Conservation (phyloP, 768 basidiomycete genomes). For the Suillus paluster region DNA sequence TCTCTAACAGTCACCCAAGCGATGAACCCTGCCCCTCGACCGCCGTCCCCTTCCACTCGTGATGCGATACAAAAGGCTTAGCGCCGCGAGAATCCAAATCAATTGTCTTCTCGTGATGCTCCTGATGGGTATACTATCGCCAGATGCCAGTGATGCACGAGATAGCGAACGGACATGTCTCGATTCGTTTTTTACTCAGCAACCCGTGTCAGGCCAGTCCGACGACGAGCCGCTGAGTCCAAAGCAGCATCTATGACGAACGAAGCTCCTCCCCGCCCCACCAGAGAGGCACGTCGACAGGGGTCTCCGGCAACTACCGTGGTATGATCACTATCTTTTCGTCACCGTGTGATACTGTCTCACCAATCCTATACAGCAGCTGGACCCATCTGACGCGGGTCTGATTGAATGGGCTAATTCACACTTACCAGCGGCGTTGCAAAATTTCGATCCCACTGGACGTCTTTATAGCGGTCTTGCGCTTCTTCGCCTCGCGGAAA, state of each 20-base stretch:
- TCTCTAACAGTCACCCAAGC: slow-evolving; percentile 93
- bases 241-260: slow-evolving; percentile 22
- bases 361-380: slow-evolving; percentile 21
- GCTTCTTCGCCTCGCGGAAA: slow-evolving; percentile 85
- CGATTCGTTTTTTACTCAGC: slow-evolving; percentile 60
- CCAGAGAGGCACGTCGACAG: slow-evolving; percentile 58
- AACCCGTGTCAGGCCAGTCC: slow-evolving; percentile 30
- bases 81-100: slow-evolving; percentile 83
- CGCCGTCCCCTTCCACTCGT: slow-evolving; percentile 88
- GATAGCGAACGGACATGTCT: slow-evolving; percentile 52
- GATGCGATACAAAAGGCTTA: slow-evolving; percentile 88
- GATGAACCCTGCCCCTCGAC: slow-evolving; percentile 94
- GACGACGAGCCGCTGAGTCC: slow-evolving; percentile 19
- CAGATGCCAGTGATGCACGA: slow-evolving; percentile 25
- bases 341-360: slow-evolving; percentile 7
- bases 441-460: slow-evolving; percentile 50
- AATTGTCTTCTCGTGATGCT: slow-evolving; percentile 80
- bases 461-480: slow-evolving; percentile 70
- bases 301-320: slow-evolving; percentile 33
- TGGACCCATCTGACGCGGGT: slow-evolving; percentile 43
- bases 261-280: slow-evolving; percentile 64
- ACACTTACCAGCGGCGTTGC: slow-evolving; percentile 68
- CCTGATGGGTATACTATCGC: slow-evolving; percentile 61
- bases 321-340: slow-evolving; percentile 18
- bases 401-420: slow-evolving; percentile 90